Evolutionary conservation across 345 rosid species (phyloP), one percentile per base, ranked within the genome.

Genomic region (Gynandropsis gynandra): DNA sequence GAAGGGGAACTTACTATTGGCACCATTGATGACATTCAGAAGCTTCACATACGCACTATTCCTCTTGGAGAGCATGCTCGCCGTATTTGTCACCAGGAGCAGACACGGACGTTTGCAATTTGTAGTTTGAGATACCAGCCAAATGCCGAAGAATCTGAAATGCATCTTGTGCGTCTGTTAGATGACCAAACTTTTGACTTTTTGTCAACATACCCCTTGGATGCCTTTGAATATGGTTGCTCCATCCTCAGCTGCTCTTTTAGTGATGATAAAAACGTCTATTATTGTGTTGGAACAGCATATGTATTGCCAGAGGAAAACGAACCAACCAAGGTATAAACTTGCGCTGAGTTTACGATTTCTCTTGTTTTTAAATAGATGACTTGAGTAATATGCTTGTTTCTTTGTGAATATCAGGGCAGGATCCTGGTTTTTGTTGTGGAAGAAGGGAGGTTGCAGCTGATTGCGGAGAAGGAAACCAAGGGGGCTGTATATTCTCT

Each of bases 41-140:
- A 90, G 82, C 96, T 90, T 72, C 98, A 90, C 61, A 90, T 90
- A 62, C 96, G 98, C 58, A 75, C 95, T 46, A 84, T 90, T 64
- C 95, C 98, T 1, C 66, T 90, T 36, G 96, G 98, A 54, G 98
- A 90, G 68, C 93, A 87, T 44, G 86, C 86, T 44, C 83, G 87
- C 24, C 85, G 96, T 24, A 87, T 90, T 61, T 82, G 95, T 69
- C 96, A 90, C 71, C 96, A 90, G 71, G 95, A 90, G 60, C 96
- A 84, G 62, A 75, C 98, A 50, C 78, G 89, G 43, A 87, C 98
- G 19, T 85, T 82, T 73, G 93, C 95, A 38, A 69, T 90, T 58
- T 90, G 87, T 70, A 76, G 93, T 72, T 56, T 77, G 67, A 84
- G 82, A 73, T 65, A 61, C 77, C 83, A 80, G 47, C 58, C 89